Evolutionary conservation across 768 basidiomycete genomes (phyloP), one percentile per base, ranked within the genome.

Genomic region (Lactarius hatsudake): DNA sequence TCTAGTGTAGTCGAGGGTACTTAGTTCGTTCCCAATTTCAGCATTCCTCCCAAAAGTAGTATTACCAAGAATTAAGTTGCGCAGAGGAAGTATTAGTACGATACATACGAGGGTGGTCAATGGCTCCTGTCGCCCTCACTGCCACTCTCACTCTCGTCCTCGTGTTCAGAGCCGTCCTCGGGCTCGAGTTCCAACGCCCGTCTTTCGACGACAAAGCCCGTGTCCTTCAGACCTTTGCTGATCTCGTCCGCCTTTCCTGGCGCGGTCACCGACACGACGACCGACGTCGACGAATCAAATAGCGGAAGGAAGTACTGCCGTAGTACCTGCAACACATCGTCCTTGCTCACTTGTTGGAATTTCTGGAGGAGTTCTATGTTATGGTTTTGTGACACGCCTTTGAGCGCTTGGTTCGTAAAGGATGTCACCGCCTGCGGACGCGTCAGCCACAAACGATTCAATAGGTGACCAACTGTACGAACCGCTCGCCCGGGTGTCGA

Each of bases 381-480:
- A 73, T 90, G 81, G 67, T 87, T 84, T 73, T 89, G 87, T 6
- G 88, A 79, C 12, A 98, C 85, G 38, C 88, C 90, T 74, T 91
- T 93, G n/a, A 99, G 81, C 0, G 89, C 91, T 80, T 97, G 93
- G 77, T 98, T 96, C 36, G 83, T 80, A 78, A 97, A 98, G 0
- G 94, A 96, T 30, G 85, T 82, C 45, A 85, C 75, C 0, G 94
- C 94, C 93, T 94, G 72, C 17, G 34, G 32, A 45, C 9, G 34
- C 23, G 51, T 62, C 63, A 63, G 38, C 38, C 18, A 48, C 13
- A 42, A 42, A 32, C 32, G 28, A 48, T 3, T 13, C 48, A 26
- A 51, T 43, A 26, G 34, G 54, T 38, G 12, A 36, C 20, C 15
- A 30, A 32, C 3, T 13, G n/a, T 12, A 38, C 89, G 75, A 77